Base-by-base conservation (phyloP, 2,329 filamentous ascomycete species). In the Harringtonia aguacate region DNA sequence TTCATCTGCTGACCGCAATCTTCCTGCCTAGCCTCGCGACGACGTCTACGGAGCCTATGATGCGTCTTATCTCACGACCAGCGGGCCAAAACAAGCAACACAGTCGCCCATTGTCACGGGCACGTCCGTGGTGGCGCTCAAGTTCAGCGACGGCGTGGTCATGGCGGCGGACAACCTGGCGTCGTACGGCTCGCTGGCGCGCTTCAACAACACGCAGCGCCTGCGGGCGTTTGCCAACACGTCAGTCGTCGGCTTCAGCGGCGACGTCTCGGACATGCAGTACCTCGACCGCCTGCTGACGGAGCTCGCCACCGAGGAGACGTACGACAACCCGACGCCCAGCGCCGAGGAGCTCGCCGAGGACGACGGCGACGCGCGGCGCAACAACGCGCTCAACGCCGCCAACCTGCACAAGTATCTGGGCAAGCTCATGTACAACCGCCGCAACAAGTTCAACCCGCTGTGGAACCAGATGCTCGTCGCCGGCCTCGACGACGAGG, bases 191-290 rank as follows among this genome's bases (percentile, higher is more conserved):
- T 95, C 92, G 46, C 85, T 90, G 53, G 90, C 92, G 48, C 87
- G 92, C 61, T 98, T 97, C 75, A 89, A 86, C 58, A 85, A 95
- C 64, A 87, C 97, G 61, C 94, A 95, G 70, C 89, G 92, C 60
- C 82, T 98, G 54, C 87, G 87, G 56, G 76, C 80, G 56, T 97
- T 97, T 67, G 86, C 88, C 67, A 74, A 81, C 53, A 79, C 81
- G 52, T 81, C 87, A 27, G 77, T 97, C 48, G 75, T 98, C 59
- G 92, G 92, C 57, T 94, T 97, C 68, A 87, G 88, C 63, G 92
- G 92, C 63, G 92, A 98, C 70, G 83, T 98, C 56, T 94, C 86
- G 52, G 92, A 98, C 72, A 97, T 98, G 92, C 92, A 98, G 72
- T 94, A 94, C 72, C 80, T 98, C 54, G 85, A 95, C 76, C 82